phyloP scores from a whole-genome alignment of 495 filamentous ascomycete genomes.

The Rusavskia elegans region DNA sequence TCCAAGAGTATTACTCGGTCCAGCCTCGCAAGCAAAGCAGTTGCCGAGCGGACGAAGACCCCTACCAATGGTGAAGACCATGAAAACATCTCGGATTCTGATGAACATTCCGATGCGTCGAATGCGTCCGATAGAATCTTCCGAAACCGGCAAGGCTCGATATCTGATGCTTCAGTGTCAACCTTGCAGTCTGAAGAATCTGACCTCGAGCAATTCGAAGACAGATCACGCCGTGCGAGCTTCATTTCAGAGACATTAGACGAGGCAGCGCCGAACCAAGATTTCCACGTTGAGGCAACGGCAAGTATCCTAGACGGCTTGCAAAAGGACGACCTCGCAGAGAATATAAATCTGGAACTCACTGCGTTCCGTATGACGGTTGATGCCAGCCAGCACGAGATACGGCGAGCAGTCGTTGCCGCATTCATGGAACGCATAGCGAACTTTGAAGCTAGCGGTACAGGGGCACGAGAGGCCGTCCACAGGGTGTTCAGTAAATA shows the following conservation, averaged over 20 bases:
- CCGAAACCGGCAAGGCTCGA: constrained; percentile 45
- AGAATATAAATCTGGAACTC: constrained; percentile 78
- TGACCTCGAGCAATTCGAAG: constrained; percentile 13
- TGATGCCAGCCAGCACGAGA: constrained; percentile 75
- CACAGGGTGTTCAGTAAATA: constrained; percentile 39
- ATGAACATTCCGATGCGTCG: constrained; percentile 33
- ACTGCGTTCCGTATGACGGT: constrained; percentile 74
- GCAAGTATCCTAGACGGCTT: constrained; percentile 72
- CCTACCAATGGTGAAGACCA: constrained; percentile 29
- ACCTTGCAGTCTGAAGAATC: constrained; percentile 41
- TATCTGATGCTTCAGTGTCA: constrained; percentile 69
- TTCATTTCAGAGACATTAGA: constrained; percentile 41
- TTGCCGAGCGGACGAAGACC: constrained; percentile 32
- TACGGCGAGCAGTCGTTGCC: constrained; percentile 69
- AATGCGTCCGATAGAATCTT: constrained; percentile 47
- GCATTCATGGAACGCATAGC: constrained; percentile 72
- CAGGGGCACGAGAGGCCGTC: constrained; percentile 47
- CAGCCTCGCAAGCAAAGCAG: constrained; percentile 28
- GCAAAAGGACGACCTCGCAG: constrained; percentile 54
- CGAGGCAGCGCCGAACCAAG: constrained; percentile 38
- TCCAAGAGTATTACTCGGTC: constrained; percentile 39
- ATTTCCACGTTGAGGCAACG: constrained; percentile 80
- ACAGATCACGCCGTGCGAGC: constrained; percentile 30
- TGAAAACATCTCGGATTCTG: constrained; percentile 30
- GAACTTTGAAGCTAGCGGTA: constrained; percentile 47